Conservation (phyloP, 192 early-diverging fungal genomes). For the Gonapodya prolifera region DNA sequence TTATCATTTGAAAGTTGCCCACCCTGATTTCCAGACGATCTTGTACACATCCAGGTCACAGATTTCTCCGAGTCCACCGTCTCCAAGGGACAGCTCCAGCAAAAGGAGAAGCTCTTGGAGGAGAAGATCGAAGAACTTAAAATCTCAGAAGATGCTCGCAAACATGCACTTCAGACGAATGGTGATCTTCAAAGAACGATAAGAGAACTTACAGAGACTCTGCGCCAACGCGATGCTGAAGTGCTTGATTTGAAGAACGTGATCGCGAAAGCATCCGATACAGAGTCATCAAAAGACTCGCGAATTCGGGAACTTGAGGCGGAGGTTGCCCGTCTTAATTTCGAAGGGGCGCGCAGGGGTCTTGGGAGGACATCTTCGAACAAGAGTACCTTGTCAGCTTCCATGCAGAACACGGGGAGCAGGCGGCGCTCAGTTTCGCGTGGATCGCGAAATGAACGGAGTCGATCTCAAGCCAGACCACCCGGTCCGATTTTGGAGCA, state of each 20-base stretch:
- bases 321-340: background rate
- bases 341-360: background rate
- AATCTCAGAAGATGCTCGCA: background rate
- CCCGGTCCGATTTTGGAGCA: background rate
- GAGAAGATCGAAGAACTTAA: background rate
- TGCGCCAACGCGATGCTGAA: background rate
- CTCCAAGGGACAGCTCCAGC: background rate
- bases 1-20: constrained; percentile 41
- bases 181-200: background rate
- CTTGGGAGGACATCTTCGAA: background rate
- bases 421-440: background rate
- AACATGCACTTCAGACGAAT: background rate
- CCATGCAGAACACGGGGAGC: background rate
- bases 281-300: background rate
- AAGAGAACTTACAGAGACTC: background rate
- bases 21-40: background rate
- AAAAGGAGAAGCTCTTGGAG: background rate
- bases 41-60: background rate
- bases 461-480: background rate
- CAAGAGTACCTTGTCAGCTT: background rate
- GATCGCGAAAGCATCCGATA: background rate
- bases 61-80: background rate
- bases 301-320: background rate
- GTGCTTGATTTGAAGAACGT: background rate
- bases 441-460: background rate